Conservation (phyloP, 768 basidiomycete species). For the Lactifluus piperatus region DNA sequence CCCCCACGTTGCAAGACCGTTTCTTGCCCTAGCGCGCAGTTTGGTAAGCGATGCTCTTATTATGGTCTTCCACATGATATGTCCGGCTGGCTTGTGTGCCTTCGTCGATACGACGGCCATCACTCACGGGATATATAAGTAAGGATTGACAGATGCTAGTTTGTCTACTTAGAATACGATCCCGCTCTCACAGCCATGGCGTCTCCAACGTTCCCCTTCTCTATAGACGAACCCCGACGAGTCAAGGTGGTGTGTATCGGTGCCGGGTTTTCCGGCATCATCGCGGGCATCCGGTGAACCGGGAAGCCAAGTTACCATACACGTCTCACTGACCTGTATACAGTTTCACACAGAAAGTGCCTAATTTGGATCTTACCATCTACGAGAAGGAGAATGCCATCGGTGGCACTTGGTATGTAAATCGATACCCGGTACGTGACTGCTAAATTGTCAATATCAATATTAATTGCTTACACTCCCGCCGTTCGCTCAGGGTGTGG, state of each 20-base stretch:
- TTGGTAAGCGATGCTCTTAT: too few relatives aligned
- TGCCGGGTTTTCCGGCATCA: slow-evolving; percentile 52
- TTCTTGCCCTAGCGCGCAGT: too few relatives aligned
- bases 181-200: background rate
- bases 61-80: too few relatives aligned
- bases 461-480: background rate
- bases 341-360: slow-evolving; percentile 45
- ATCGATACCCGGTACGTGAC: slow-evolving; percentile 24
- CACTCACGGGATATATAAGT: too few relatives aligned
- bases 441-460: too few relatives aligned
- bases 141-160: too few relatives aligned
- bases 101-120: too few relatives aligned
- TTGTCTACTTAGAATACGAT: too few relatives aligned
- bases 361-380: slow-evolving; percentile 45
- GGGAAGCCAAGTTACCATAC: too few relatives aligned
- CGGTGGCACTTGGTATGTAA: slow-evolving; percentile 55
- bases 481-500: slow-evolving; percentile 1
- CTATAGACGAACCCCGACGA: slow-evolving; percentile 44
- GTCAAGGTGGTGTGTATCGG: slow-evolving; percentile 50
- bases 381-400: slow-evolving; percentile 53
- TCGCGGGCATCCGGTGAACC: slow-evolving; percentile 44
- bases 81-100: too few relatives aligned
- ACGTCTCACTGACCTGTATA: too few relatives aligned
- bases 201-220: slow-evolving; percentile 19
- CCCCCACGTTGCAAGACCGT: too few relatives aligned